A percentile compares a stretch with the other conserved stretches of the same genome.
Evolutionary conservation across 2,329 filamentous ascomycete genomes (phyloP).

Genomic region (Penicillium occitanis): DNA sequence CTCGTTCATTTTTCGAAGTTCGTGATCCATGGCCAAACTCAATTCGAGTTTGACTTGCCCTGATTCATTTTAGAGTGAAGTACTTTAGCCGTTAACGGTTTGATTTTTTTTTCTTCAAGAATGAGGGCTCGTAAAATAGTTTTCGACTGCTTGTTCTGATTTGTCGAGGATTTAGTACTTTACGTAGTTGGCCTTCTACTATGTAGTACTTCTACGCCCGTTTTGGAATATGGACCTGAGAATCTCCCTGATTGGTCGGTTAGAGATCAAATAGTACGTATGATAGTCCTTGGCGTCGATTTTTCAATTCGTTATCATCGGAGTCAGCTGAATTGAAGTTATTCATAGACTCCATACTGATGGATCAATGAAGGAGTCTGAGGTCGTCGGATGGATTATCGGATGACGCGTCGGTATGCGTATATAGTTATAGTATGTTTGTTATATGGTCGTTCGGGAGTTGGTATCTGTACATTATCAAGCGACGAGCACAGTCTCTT

Average conservation of each 20-base stretch:
- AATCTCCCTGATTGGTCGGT: background rate
- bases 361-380: background rate
- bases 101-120: background rate
- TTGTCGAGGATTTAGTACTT: background rate
- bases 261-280: background rate
- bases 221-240: background rate
- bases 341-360: background rate
- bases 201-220: background rate
- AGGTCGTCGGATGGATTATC: background rate
- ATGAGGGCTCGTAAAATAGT: background rate
- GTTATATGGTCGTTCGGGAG: background rate
- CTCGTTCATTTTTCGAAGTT: background rate
- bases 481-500: background rate
- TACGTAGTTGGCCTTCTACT: background rate
- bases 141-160: background rate
- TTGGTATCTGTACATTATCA: background rate
- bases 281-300: background rate
- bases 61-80: background rate
- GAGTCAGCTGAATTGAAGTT: background rate
- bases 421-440: background rate
- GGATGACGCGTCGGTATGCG: background rate
- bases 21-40: conserved; percentile 9
- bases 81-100: background rate
- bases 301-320: background rate
- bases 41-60: background rate